phyloP scores from a whole-genome alignment of 179 eudicot genomes.

The Beta corolliflora region DNA sequence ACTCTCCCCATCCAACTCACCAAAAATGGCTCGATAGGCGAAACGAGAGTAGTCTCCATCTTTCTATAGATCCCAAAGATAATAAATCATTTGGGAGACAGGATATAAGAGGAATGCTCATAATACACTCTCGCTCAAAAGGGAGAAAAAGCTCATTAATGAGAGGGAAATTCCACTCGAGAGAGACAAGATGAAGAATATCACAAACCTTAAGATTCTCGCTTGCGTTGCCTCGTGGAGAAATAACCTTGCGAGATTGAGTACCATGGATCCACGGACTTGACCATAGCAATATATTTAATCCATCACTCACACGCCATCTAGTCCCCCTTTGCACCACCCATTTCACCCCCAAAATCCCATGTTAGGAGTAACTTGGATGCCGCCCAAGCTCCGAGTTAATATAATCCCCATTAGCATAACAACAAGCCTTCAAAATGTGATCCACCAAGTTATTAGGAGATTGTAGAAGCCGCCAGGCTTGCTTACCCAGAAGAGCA shows the following conservation, averaged over 20 bases:
- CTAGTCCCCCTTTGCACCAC: neutral
- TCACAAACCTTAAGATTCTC: neutral
- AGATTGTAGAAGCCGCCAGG: neutral
- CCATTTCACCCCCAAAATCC: neutral
- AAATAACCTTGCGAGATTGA: neutral
- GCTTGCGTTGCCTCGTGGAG: neutral
- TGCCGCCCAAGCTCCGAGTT: neutral
- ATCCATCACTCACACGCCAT: neutral
- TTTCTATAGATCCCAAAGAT: neutral
- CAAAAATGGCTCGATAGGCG: neutral
- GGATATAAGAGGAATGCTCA: neutral
- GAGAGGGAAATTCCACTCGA: neutral
- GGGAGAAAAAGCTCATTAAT: neutral
- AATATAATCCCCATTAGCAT: neutral
- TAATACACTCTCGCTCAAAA: neutral
- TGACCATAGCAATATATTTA: neutral
- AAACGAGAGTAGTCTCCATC: neutral
- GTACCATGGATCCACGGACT: neutral
- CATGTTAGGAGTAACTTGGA: neutral
- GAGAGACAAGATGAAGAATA: neutral
- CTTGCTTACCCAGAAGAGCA: neutral
- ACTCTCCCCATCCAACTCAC: neutral
- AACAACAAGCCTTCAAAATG: neutral
- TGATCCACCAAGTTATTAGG: neutral
- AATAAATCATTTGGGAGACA: neutral